Evolutionary conservation across 2,329 filamentous ascomycete genomes (phyloP).

Genomic region (Neofusicoccum kwambonambiense): DNA sequence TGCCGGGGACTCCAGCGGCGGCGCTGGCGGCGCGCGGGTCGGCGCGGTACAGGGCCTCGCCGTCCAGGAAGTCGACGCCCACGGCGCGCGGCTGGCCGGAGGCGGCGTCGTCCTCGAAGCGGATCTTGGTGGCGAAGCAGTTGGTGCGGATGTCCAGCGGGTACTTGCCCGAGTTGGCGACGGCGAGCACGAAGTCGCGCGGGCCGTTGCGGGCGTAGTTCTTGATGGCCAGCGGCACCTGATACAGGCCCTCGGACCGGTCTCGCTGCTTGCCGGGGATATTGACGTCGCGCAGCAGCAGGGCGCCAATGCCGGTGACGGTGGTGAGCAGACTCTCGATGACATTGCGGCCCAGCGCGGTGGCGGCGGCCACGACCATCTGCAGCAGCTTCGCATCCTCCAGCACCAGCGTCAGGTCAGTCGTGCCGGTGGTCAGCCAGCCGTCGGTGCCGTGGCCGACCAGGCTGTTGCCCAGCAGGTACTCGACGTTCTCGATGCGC

Average conservation of each 20-base stretch:
- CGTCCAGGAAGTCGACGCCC: slow-evolving; percentile 45
- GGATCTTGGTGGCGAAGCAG: slow-evolving; percentile 64
- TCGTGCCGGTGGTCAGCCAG: slow-evolving; percentile 54
- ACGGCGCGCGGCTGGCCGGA: slow-evolving; percentile 46
- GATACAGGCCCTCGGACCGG: slow-evolving; percentile 49
- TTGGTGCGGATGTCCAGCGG: slow-evolving; percentile 59
- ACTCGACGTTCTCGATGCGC: slow-evolving; percentile 55
- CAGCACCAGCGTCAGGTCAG: slow-evolving; percentile 42
- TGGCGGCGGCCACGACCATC: slow-evolving; percentile 51
- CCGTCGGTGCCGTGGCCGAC: slow-evolving; percentile 58
- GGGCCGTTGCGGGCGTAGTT: slow-evolving; percentile 51
- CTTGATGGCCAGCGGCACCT: slow-evolving; percentile 58
- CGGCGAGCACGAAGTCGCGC: slow-evolving; percentile 55
- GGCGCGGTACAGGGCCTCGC: slow-evolving; percentile 39
- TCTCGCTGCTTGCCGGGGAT: slow-evolving; percentile 48
- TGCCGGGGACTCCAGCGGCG: slow-evolving; percentile 38
- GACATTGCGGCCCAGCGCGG: slow-evolving; percentile 47
- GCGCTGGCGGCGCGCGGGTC: slow-evolving; percentile 29
- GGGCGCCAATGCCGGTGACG: slow-evolving; percentile 26
- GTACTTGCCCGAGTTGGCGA: slow-evolving; percentile 55
- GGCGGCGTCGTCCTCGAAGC: slow-evolving; percentile 62
- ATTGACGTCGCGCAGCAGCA: slow-evolving; percentile 47
- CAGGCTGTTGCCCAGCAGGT: slow-evolving; percentile 42
- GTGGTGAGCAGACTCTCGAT: slow-evolving; percentile 45
- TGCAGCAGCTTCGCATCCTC: slow-evolving; percentile 55